phyloP scores from a whole-genome alignment of 2,329 filamentous ascomycete species.

The Penicillium sp. region DNA sequence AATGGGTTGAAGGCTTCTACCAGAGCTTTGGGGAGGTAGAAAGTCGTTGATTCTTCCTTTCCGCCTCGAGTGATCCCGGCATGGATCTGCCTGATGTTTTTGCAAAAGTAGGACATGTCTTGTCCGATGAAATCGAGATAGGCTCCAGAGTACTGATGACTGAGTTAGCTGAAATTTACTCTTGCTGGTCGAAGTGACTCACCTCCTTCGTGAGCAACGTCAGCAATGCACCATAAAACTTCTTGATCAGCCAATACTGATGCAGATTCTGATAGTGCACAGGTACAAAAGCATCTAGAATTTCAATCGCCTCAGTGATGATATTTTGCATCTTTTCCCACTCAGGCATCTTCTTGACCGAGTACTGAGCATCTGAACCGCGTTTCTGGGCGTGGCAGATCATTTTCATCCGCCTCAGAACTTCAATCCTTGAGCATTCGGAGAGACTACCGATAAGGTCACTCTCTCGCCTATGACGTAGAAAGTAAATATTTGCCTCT shows the following conservation, averaged over 20 bases:
- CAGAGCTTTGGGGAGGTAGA: conserved; percentile 3
- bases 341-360: background rate
- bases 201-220: background rate
- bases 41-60: background rate
- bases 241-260: conserved; percentile 4
- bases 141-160: background rate
- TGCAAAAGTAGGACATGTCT: background rate
- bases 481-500: background rate
- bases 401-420: background rate
- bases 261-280: conserved; percentile 1
- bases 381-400: background rate
- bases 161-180: background rate
- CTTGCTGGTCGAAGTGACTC: background rate
- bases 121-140: background rate
- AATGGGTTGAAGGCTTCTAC: conserved; percentile 2
- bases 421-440: background rate
- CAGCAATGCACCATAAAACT: conserved; percentile 4
- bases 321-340: background rate
- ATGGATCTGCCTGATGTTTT: conserved; percentile 2
- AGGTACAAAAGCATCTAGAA: conserved; percentile 5
- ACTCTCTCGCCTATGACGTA: background rate
- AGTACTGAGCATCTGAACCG: background rate
- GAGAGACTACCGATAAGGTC: background rate
- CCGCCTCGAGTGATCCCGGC: background rate
- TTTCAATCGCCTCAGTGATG: background rate